Percentiles rank a stretch among this genome's conserved stretches.
Conservation (phyloP, 208 protist genomes). For the Leishmania mexicana region DNA sequence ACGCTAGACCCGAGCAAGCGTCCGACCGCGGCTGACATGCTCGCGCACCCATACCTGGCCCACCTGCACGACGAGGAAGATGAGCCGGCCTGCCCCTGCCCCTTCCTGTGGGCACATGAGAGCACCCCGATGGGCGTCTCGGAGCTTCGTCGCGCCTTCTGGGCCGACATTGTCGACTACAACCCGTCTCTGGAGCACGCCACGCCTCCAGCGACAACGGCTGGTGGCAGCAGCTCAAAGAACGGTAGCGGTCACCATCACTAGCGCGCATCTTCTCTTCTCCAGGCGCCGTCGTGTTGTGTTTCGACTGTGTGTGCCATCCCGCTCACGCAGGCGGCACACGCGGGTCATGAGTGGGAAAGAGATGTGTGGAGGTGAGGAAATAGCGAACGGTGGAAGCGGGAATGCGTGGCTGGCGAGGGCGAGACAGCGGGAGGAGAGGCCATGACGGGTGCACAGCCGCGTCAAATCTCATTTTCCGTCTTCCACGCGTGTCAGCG, state of each 20-base stretch:
- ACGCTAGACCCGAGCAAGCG: slow-evolving; percentile 77
- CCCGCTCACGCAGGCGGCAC: background rate
- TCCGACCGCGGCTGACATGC: slow-evolving; percentile 73
- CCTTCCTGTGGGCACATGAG: slow-evolving; percentile 85
- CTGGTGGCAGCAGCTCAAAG: slow-evolving; percentile 9
- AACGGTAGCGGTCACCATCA: slow-evolving; percentile 14
- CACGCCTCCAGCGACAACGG: background rate
- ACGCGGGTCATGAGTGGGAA: background rate
- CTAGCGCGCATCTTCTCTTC: background rate
- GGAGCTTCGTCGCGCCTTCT: slow-evolving; percentile 82
- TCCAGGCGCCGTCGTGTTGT: background rate
- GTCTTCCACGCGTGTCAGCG: background rate
- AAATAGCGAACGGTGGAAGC: background rate
- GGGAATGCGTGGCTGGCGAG: background rate
- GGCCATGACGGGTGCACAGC: background rate
- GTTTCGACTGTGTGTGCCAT: background rate
- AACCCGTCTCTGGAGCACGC: slow-evolving; percentile 55
- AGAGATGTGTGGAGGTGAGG: background rate
- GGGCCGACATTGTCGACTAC: slow-evolving; percentile 86
- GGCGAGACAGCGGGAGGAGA: background rate
- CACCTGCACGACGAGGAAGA: slow-evolving; percentile 85
- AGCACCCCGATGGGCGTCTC: slow-evolving; percentile 59
- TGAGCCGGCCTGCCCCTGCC: slow-evolving; percentile 66
- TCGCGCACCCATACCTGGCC: slow-evolving; percentile 83
- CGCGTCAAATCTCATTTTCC: background rate